Percentiles rank a stretch among this genome's conserved stretches.
phyloP scores from a whole-genome alignment of 148 eudicot species.

The Rhododendron williamsianum region DNA sequence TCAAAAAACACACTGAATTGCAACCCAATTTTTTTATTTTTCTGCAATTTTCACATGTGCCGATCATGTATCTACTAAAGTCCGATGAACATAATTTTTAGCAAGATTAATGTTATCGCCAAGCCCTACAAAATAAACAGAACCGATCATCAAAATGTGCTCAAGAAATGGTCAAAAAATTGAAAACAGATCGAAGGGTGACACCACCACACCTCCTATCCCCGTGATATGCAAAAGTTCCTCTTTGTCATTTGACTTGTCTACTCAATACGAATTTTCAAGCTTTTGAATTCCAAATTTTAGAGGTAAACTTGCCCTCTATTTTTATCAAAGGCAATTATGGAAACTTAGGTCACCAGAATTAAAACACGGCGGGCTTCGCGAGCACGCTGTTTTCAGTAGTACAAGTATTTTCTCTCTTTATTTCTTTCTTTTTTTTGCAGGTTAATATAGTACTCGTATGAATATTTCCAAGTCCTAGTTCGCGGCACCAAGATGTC shows the following conservation, averaged over 20 bases:
- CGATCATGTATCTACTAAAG: no score
- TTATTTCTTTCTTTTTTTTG: neutral
- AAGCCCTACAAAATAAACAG: no score
- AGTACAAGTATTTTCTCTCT: neutral
- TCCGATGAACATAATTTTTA: no score
- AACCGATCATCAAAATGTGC: no score
- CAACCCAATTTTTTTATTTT: no score
- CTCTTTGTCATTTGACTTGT: neutral
- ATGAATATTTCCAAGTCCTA: neutral
- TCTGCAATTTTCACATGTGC: no score
- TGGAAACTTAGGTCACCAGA: neutral
- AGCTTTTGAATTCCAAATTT: conserved; percentile 4
- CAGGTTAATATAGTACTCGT: neutral
- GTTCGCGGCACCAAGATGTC: neutral
- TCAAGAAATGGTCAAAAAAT: no score
- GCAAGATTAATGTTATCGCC: no score
- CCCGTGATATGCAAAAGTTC: no score
- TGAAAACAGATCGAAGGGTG: no score
- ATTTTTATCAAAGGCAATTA: neutral
- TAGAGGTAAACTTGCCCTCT: neutral
- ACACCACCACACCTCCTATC: no score
- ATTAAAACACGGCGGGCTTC: neutral
- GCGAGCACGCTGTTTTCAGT: neutral
- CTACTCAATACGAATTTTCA: neutral
- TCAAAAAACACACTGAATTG: no score